A percentile compares a stretch with the other conserved stretches of the same genome.
These are phyloP conservation scores for Lithocarpus polystachyus DNA, from an alignment of 306 rosid species.

Conservation along the genomic window DNA sequence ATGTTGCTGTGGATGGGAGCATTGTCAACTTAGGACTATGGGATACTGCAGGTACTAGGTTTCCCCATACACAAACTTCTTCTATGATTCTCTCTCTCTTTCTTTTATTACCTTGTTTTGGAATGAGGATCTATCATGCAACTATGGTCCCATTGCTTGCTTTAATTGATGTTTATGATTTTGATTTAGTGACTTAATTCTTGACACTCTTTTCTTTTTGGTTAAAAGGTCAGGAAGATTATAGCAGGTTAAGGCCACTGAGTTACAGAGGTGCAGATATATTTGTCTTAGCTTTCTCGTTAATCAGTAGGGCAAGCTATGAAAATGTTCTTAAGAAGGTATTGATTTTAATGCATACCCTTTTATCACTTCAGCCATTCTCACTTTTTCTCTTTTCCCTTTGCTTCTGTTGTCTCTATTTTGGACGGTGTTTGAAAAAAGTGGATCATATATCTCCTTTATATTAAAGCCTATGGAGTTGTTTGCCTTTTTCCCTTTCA, in stretches of 20 bases:
- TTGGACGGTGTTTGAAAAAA: constrained; percentile 23
- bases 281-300: constrained; percentile 86
- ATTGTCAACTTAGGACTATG: constrained; percentile 92
- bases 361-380: not conserved
- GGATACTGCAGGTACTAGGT: constrained; percentile 90
- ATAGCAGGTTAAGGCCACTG: constrained; percentile 96
- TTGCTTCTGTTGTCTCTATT: not conserved
- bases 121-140: not conserved
- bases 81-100: not conserved
- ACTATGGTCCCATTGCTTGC: not conserved
- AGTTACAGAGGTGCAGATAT: constrained; percentile 97
- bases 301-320: constrained; percentile 89
- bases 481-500: not conserved
- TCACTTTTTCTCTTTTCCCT: not conserved
- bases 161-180: constrained; percentile 4
- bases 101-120: not conserved
- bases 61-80: not conserved
- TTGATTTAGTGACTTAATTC: constrained; percentile 3
- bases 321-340: constrained; percentile 99
- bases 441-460: constrained; percentile 6
- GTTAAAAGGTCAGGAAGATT: constrained; percentile 89
- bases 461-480: not conserved
- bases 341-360: constrained; percentile 5
- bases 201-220: constrained; percentile 15
- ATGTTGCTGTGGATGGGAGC: constrained; percentile 91